These are phyloP conservation scores for Cryptomeria japonica DNA, from an alignment of 75 land plant species.

Conservation along the genomic window DNA sequence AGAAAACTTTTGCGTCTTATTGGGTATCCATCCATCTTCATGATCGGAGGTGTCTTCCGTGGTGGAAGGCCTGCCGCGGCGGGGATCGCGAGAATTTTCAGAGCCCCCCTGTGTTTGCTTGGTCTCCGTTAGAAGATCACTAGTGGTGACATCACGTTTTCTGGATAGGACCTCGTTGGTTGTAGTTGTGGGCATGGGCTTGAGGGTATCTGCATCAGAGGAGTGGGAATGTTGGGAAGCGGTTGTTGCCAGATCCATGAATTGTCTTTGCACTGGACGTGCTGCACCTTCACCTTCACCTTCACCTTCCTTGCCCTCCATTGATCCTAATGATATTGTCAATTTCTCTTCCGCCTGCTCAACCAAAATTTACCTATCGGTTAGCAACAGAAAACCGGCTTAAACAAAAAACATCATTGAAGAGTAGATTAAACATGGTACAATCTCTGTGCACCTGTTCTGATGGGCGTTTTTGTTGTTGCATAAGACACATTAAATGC, in stretches of 20 bases:
- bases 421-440: no score
- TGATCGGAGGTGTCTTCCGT: not conserved
- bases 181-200: not conserved
- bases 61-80: no score
- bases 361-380: no score
- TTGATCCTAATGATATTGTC: not conserved
- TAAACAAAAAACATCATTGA: no score
- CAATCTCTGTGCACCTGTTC: not conserved
- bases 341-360: constrained; percentile 4
- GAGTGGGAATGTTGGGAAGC: not conserved
- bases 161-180: not conserved
- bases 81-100: not conserved
- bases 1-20: not conserved
- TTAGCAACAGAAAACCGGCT: no score
- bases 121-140: not conserved
- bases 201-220: not conserved
- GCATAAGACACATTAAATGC: constrained; percentile 37
- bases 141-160: not conserved
- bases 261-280: not conserved
- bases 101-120: no score
- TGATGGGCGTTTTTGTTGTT: constrained; percentile 19
- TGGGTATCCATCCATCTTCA: not conserved
- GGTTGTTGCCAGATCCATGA: not conserved
- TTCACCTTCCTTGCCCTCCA: not conserved
- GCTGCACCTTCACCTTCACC: not conserved